A percentile compares a stretch with the other conserved stretches of the same genome.
These are phyloP conservation scores for Vigna hirtella DNA, from an alignment of 306 rosid genomes.

Conservation along the genomic window DNA sequence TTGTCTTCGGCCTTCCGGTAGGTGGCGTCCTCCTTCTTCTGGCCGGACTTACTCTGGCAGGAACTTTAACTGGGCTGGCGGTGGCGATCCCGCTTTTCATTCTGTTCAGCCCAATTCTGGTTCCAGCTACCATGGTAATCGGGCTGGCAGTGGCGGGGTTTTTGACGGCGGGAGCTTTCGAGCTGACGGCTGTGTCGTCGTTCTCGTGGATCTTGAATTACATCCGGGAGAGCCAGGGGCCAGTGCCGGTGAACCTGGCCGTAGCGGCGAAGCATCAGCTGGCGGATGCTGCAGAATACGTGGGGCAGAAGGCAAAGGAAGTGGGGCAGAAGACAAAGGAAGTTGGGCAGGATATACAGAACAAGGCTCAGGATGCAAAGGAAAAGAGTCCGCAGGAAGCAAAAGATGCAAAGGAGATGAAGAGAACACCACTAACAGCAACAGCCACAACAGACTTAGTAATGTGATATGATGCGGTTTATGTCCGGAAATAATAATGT, in stretches of 20 bases:
- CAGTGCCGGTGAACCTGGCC: constrained; percentile 61
- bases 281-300: constrained; percentile 60
- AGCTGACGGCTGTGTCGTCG: constrained; percentile 72
- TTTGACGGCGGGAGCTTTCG: constrained; percentile 73
- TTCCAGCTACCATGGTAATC: constrained; percentile 71
- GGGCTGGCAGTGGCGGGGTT: constrained; percentile 71
- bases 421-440: not conserved
- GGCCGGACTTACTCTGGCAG: constrained; percentile 65
- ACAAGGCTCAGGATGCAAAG: constrained; percentile 67
- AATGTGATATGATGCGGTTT: not conserved
- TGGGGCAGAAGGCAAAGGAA: constrained; percentile 89
- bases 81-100: constrained; percentile 68
- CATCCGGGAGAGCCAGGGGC: constrained; percentile 53
- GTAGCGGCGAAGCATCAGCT: constrained; percentile 49
- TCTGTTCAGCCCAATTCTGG: constrained; percentile 80
- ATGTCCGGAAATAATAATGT: constrained; percentile 32
- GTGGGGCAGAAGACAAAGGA: constrained; percentile 50
- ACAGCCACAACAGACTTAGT: not conserved
- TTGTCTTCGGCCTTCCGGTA: constrained; percentile 64
- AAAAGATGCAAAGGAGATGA: not conserved
- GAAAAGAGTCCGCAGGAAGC: constrained; percentile 34
- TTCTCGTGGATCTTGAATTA: constrained; percentile 71
- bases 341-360: constrained; percentile 81
- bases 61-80: constrained; percentile 64
- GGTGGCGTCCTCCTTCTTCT: constrained; percentile 70